A percentile compares a stretch with the other conserved stretches of the same genome.
phyloP scores from a whole-genome alignment of 352 stramenopile species.

The Phytophthora agathidicida region DNA sequence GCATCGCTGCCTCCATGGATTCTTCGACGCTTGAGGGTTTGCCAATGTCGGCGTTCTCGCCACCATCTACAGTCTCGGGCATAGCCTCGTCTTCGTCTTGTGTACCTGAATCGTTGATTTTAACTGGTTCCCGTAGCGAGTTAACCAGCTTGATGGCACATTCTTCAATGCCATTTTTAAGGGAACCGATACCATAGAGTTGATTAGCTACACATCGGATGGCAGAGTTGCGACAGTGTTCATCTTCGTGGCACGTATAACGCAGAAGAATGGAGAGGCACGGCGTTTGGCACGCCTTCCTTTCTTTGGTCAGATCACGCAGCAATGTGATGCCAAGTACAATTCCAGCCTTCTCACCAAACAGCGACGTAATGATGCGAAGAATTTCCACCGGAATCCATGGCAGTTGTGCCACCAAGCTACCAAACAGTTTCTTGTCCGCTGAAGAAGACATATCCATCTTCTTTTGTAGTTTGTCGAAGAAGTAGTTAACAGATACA shows the following conservation, averaged over 20 bases:
- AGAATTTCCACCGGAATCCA: slow-evolving; percentile 68
- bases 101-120: slow-evolving; percentile 2
- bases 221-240: slow-evolving; percentile 66
- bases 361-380: slow-evolving; percentile 49
- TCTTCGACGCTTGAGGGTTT: slow-evolving; percentile 4
- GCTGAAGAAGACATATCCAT: slow-evolving; percentile 64
- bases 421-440: slow-evolving; percentile 76
- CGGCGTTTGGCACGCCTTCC: slow-evolving; percentile 52
- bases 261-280: slow-evolving; percentile 69
- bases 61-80: slow-evolving; percentile 13
- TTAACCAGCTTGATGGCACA: slow-evolving; percentile 65
- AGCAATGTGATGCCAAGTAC: slow-evolving; percentile 78
- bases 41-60: slow-evolving; percentile 9
- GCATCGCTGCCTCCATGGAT: slow-evolving; percentile 3
- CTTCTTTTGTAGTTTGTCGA: slow-evolving; percentile 42
- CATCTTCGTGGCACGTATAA: slow-evolving; percentile 73
- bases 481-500: slow-evolving; percentile 57
- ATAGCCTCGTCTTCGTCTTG: slow-evolving; percentile 37
- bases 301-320: slow-evolving; percentile 73
- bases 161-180: slow-evolving; percentile 67
- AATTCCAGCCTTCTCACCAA: slow-evolving; percentile 60
- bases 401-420: slow-evolving; percentile 59
- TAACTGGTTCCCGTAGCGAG: slow-evolving; percentile 45
- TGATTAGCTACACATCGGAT: slow-evolving; percentile 85
- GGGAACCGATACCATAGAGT: slow-evolving; percentile 57